Conservation (phyloP, 106 monocot genomes). For the Posidonia australis region DNA sequence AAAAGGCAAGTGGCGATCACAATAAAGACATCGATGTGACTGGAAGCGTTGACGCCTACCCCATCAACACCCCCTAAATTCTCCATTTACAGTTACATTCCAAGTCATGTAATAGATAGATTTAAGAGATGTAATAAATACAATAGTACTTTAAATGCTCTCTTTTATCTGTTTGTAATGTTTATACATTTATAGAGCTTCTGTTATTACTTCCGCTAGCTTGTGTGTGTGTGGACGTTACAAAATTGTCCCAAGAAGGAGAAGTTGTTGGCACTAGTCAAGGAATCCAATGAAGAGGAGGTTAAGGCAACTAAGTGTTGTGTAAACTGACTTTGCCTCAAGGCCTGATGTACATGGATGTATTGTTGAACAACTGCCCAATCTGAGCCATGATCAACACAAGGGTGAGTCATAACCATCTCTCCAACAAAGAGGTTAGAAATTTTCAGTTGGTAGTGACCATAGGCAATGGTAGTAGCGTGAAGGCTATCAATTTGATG, state of each 20-base stretch:
- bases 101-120: too few relatives aligned
- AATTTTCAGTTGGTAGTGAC: neutral
- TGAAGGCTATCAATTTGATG: neutral
- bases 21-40: too few relatives aligned
- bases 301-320: neutral
- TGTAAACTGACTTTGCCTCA: neutral
- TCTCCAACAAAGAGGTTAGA: neutral
- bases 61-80: too few relatives aligned
- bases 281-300: neutral
- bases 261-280: neutral
- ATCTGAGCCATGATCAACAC: neutral
- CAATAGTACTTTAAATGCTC: too few relatives aligned
- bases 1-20: too few relatives aligned
- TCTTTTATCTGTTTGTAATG: too few relatives aligned
- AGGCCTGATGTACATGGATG: neutral
- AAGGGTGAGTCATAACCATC: neutral
- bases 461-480: neutral
- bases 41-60: too few relatives aligned
- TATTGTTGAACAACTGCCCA: neutral
- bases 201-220: too few relatives aligned
- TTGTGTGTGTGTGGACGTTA: too few relatives aligned
- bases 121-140: too few relatives aligned
- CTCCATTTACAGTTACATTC: too few relatives aligned
- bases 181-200: too few relatives aligned
- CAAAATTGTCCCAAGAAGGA: neutral